Evolutionary conservation across 768 basidiomycete genomes (phyloP).

Genomic region (Leccinum aurantiacum): DNA sequence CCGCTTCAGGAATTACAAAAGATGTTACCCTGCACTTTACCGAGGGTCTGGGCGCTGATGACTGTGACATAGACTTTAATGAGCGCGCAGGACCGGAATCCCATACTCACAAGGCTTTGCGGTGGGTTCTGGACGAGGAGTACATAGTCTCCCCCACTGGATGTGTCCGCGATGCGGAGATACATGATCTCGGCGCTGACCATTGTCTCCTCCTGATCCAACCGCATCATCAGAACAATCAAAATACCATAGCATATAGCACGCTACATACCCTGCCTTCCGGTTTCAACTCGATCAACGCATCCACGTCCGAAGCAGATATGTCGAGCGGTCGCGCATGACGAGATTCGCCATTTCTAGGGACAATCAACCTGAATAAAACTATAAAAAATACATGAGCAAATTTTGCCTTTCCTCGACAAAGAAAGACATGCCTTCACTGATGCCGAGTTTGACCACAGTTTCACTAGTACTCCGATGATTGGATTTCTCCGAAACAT

Average conservation of each 20-base stretch:
- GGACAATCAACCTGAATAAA: slow-evolving; percentile 48
- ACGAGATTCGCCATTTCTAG: slow-evolving; percentile 38
- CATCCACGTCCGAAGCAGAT: slow-evolving; percentile 58
- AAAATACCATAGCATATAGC: not conserved
- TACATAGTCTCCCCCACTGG: slow-evolving; percentile 31
- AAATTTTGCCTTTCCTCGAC: not conserved
- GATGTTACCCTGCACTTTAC: slow-evolving; percentile 71
- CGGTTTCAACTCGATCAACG: slow-evolving; percentile 64
- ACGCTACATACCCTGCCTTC: slow-evolving; percentile 60
- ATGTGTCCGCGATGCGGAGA: slow-evolving; percentile 52
- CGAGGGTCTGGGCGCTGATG: slow-evolving; percentile 46
- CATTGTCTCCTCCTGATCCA: slow-evolving; percentile 64
- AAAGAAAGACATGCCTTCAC: slow-evolving; percentile 38
- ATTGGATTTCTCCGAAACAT: slow-evolving; percentile 29
- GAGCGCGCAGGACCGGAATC: not conserved
- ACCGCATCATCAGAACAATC: slow-evolving; percentile 4
- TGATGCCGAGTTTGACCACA: slow-evolving; percentile 49
- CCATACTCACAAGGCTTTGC: slow-evolving; percentile 53
- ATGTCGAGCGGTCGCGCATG: slow-evolving; percentile 53
- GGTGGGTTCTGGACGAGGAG: slow-evolving; percentile 58
- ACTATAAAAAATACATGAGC: slow-evolving; percentile 23
- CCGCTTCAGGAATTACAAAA: slow-evolving; percentile 53
- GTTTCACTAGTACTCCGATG: slow-evolving; percentile 37
- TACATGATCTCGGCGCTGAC: slow-evolving; percentile 65
- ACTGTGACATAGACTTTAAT: slow-evolving; percentile 33